Percentiles rank a stretch among this genome's conserved stretches.
phyloP scores from a whole-genome alignment of 2,329 filamentous ascomycete species.

The Neofusicoccum sp. region DNA sequence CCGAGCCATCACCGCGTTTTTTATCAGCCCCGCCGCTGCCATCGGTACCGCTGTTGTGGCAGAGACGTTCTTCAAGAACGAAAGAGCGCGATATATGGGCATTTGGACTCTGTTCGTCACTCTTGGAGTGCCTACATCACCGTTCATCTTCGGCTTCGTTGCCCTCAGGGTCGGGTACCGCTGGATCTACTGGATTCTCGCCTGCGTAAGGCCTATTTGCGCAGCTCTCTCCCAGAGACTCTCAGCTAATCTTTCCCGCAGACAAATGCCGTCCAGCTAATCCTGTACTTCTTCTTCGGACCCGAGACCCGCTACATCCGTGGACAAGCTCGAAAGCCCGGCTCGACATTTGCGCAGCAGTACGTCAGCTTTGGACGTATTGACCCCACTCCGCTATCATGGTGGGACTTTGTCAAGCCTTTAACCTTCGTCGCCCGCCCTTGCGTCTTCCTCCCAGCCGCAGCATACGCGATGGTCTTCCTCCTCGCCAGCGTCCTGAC shows the following conservation, averaged over 20 bases:
- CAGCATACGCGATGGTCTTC: conserved; percentile 58
- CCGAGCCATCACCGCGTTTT: conserved; percentile 54
- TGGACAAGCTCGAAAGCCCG: conserved; percentile 25
- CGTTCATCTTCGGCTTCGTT: conserved; percentile 47
- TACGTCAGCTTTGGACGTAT: conserved; percentile 46
- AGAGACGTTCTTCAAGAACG: conserved; percentile 57
- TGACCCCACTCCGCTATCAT: conserved; percentile 50
- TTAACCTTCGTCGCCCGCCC: conserved; percentile 46
- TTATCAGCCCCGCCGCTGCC: conserved; percentile 54
- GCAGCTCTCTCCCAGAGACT: not conserved
- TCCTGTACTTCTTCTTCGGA: conserved; percentile 56
- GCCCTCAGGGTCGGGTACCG: conserved; percentile 53
- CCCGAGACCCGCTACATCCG: conserved; percentile 58
- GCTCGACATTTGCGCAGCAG: conserved; percentile 44
- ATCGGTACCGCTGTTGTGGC: conserved; percentile 59
- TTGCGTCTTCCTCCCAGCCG: conserved; percentile 51
- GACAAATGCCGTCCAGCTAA: conserved; percentile 57
- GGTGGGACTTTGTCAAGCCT: conserved; percentile 53
- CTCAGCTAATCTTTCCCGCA: conserved; percentile 24
- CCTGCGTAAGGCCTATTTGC: conserved; percentile 39
- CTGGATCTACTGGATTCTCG: conserved; percentile 61
- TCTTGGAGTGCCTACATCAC: conserved; percentile 45
- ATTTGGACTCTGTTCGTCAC: conserved; percentile 58
- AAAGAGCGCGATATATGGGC: conserved; percentile 56
- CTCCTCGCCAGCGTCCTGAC: conserved; percentile 53